Conservation (phyloP, 768 basidiomycete species). For the Boletus rubescentipes region DNA sequence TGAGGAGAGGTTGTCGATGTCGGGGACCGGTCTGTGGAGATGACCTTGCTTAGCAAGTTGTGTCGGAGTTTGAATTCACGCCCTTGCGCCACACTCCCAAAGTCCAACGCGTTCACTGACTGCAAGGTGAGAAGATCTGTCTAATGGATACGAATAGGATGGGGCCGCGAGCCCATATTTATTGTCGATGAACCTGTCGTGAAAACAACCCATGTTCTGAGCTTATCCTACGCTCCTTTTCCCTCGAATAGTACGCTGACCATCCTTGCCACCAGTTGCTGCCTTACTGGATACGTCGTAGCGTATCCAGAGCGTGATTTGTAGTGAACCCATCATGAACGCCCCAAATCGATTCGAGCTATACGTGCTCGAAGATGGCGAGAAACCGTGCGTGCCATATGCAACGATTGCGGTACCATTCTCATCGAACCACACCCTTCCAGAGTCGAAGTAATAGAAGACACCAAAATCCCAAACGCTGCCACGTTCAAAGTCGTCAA, state of each 20-base stretch:
- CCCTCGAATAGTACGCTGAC: slow-evolving; percentile 10
- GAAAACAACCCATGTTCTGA: slow-evolving; percentile 58
- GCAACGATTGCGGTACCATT: background rate
- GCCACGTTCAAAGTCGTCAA: slow-evolving; percentile 93
- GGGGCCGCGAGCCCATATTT: slow-evolving; percentile 55
- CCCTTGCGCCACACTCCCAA: slow-evolving; percentile 18
- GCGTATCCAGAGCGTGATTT: background rate
- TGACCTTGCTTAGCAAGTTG: slow-evolving; percentile 4
- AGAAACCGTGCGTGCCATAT: slow-evolving; percentile 75
- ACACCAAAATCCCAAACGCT: slow-evolving; percentile 97
- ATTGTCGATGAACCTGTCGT: slow-evolving; percentile 64
- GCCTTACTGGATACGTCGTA: background rate
- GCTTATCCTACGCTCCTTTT: background rate
- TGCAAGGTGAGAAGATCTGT: slow-evolving; percentile 16
- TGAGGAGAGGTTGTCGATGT: slow-evolving; percentile 55
- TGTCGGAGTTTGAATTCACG: slow-evolving; percentile 28
- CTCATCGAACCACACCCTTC: slow-evolving; percentile 4
- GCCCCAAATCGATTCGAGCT: slow-evolving; percentile 92
- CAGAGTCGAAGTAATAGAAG: slow-evolving; percentile 89
- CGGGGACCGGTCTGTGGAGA: slow-evolving; percentile 30
- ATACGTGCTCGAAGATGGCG: slow-evolving; percentile 89
- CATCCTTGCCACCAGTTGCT: background rate
- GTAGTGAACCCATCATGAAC: slow-evolving; percentile 58
- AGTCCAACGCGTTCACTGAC: slow-evolving; percentile 18
- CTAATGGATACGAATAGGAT: slow-evolving; percentile 40